These are phyloP conservation scores for Aspergillus sp. DNA, from an alignment of 2,329 filamentous ascomycete species.

Conservation along the genomic window DNA sequence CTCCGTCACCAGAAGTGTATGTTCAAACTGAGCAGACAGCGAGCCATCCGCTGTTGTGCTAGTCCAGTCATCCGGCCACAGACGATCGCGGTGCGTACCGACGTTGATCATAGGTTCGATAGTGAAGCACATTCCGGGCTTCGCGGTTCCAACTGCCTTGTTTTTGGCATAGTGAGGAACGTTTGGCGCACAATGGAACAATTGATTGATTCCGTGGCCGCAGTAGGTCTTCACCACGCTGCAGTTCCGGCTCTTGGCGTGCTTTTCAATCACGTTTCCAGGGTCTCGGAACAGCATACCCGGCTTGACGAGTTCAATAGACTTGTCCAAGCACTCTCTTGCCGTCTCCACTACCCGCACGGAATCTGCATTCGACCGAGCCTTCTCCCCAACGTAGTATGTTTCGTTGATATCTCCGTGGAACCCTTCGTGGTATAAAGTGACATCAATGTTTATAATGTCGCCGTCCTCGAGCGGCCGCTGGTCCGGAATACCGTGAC, in stretches of 20 bases:
- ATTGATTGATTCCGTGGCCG: slow-evolving; percentile 88
- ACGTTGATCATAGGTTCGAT: slow-evolving; percentile 98
- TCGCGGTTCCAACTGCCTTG: slow-evolving; percentile 91
- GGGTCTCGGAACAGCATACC: slow-evolving; percentile 90
- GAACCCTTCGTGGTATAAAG: slow-evolving; percentile 89
- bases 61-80: slow-evolving; percentile 99
- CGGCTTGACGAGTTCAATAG: slow-evolving; percentile 89
- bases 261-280: slow-evolving; percentile 92
- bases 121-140: slow-evolving; percentile 97
- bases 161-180: slow-evolving; percentile 98
- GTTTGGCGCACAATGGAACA: slow-evolving; percentile 93
- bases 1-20: slow-evolving; percentile 80
- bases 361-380: slow-evolving; percentile 77
- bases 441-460: slow-evolving; percentile 95
- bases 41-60: slow-evolving; percentile 89
- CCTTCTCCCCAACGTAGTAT: slow-evolving; percentile 92
- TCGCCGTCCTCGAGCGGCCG: slow-evolving; percentile 85
- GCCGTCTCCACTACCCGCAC: slow-evolving; percentile 90
- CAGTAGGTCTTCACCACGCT: slow-evolving; percentile 95
- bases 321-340: slow-evolving; percentile 83
- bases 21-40: slow-evolving; percentile 91
- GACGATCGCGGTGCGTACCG: slow-evolving; percentile 87
- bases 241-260: slow-evolving; percentile 81
- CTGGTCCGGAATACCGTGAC: slow-evolving; percentile 95
- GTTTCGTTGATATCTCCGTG: slow-evolving; percentile 98